Evolutionary conservation across 148 eudicot species (phyloP).

Genomic region (Chenopodium suecicum): DNA sequence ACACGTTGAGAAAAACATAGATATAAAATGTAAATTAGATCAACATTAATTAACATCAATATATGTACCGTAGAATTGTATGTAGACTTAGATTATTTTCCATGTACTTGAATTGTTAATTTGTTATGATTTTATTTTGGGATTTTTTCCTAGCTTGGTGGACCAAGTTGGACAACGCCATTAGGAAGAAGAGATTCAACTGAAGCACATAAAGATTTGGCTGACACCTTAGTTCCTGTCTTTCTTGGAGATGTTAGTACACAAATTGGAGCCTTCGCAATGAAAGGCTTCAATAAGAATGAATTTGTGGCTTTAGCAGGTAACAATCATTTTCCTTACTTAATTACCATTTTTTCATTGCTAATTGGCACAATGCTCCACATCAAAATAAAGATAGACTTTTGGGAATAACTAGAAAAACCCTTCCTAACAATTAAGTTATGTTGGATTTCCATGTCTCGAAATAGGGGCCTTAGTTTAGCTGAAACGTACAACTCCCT

Average conservation of each 20-base stretch:
- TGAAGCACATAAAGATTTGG: background rate
- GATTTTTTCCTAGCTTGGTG: slow-evolving; percentile 7
- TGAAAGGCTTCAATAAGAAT: background rate
- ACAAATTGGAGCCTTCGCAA: background rate
- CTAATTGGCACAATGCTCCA: too few relatives aligned
- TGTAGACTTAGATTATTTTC: background rate
- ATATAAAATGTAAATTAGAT: too few relatives aligned
- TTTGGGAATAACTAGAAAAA: too few relatives aligned
- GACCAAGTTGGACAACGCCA: slow-evolving; percentile 16
- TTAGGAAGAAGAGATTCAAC: slow-evolving; percentile 18
- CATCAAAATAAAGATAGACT: too few relatives aligned
- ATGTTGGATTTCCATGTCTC: too few relatives aligned
- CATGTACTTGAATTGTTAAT: background rate
- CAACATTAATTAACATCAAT: too few relatives aligned
- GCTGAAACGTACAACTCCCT: too few relatives aligned
- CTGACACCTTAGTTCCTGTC: background rate
- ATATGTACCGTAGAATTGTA: too few relatives aligned
- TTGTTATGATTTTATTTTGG: background rate
- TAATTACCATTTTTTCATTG: too few relatives aligned
- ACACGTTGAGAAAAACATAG: too few relatives aligned
- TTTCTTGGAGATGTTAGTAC: background rate
- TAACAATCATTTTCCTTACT: background rate
- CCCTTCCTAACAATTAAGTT: too few relatives aligned
- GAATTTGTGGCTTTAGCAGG: slow-evolving; percentile 3
- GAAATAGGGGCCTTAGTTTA: too few relatives aligned